Conservation (phyloP, 2,329 filamentous ascomycete species). For the Ascochyta lentis region DNA sequence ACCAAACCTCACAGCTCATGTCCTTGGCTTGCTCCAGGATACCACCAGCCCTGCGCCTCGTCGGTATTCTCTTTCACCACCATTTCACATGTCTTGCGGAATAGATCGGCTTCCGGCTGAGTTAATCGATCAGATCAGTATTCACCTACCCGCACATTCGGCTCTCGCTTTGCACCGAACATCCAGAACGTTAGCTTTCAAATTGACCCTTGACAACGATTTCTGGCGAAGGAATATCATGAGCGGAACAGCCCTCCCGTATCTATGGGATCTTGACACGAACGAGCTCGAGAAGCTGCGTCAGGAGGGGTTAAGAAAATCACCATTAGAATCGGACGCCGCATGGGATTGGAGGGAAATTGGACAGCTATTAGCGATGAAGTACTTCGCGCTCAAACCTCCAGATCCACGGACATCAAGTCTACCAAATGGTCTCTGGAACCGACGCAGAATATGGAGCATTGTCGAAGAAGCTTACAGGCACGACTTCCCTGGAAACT, state of each 20-base stretch:
- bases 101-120: slow-evolving; percentile 10
- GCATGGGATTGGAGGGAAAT: slow-evolving; percentile 28
- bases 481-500: not conserved
- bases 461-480: slow-evolving; percentile 25
- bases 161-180: slow-evolving; percentile 28
- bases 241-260: slow-evolving; percentile 27
- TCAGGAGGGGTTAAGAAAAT: not conserved
- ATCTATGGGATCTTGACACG: slow-evolving; percentile 36
- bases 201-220: slow-evolving; percentile 27
- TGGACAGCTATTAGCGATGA: slow-evolving; percentile 24
- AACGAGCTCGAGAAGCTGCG: slow-evolving; percentile 12
- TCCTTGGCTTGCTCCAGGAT: slow-evolving; percentile 18
- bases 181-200: slow-evolving; percentile 26
- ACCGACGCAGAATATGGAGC: slow-evolving; percentile 37
- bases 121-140: slow-evolving; percentile 7
- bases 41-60: slow-evolving; percentile 2
- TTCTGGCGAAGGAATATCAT: slow-evolving; percentile 36
- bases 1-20: slow-evolving; percentile 13
- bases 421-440: slow-evolving; percentile 32
- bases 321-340: slow-evolving; percentile 1
- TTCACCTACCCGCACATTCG: slow-evolving; percentile 21
- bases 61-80: not conserved
- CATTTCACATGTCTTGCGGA: not conserved
- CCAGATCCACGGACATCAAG: slow-evolving; percentile 19
- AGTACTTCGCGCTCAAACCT: slow-evolving; percentile 19